Base-by-base conservation (phyloP, 805 yeast species). In the Candida maris region DNA sequence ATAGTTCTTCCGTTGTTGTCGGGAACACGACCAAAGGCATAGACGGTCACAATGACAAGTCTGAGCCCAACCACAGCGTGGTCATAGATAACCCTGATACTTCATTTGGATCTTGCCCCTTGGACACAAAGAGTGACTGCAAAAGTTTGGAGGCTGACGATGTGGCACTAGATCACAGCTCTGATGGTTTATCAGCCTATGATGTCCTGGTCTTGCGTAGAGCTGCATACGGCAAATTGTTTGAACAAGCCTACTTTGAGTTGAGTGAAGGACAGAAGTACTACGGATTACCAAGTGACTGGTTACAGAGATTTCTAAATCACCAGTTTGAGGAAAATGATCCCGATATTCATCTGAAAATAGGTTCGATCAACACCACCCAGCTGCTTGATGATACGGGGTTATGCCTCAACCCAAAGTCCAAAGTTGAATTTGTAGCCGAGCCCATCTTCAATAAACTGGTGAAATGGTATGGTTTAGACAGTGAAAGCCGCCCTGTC, bases 401-500 rank as follows among this genome's bases (percentile, higher is more conserved):
- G 2, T 57, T 67, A 23, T 65, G 77, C 40, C 24, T 44, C 5
- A 34, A 46, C 46, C 51, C 43, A 33, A 43, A 15, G 20, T 37
- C 13, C 32, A 48, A 33, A 60, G 67, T 10, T 49, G 66, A 39
- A 24, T 58, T 35, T 50, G 57, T 81, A 1, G 60, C 75, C 0
- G 70, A 70, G 5, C 56, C 61, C 4, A 64, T 72, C 3, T 80
- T 75, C 45, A 49, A 63, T 3, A 51, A 63, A 39, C 54, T 81
- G 7, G 56, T 53, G 1, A 62, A 65, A 21, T 75, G 82, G 79
- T 80, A 78, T 54, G 84, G 83, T 0, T 34, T 73, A 16, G 51
- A 57, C 1, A 67, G 69, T 1, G 53, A 51, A 4, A 61, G 70
- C 5, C 41, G 43, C 5, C 65, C 71, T 1, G 55, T 71, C 1